A percentile compares a stretch with the other conserved stretches of the same genome.
phyloP scores from a whole-genome alignment of 2,329 filamentous ascomycete genomes.

The Ilyonectria robusta region DNA sequence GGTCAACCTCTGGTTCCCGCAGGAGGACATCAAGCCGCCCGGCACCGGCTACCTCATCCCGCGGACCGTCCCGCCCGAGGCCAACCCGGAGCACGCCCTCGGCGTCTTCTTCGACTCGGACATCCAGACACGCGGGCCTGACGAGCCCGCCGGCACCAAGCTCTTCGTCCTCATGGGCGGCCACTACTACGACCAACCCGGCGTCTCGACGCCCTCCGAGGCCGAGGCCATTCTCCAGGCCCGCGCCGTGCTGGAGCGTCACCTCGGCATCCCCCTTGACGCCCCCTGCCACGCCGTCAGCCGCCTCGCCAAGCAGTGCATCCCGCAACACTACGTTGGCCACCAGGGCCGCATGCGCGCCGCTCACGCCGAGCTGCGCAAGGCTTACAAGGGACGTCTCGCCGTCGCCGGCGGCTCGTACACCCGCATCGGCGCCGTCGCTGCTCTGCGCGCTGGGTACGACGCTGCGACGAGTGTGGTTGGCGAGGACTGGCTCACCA shows the following conservation, averaged over 20 bases:
- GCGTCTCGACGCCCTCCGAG: slow-evolving; percentile 66
- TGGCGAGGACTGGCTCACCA: slow-evolving; percentile 37
- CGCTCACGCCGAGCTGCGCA: slow-evolving; percentile 68
- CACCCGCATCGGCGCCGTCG: slow-evolving; percentile 65
- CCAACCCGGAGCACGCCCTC: slow-evolving; percentile 87
- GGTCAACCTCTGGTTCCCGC: slow-evolving; percentile 88
- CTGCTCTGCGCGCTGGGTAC: slow-evolving; percentile 63
- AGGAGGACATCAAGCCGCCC: slow-evolving; percentile 72
- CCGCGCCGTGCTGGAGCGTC: slow-evolving; percentile 76
- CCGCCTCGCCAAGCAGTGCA: slow-evolving; percentile 76
- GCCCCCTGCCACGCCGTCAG: slow-evolving; percentile 73
- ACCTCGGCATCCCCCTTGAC: slow-evolving; percentile 77
- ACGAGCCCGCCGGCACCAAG: slow-evolving; percentile 79
- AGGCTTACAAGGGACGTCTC: slow-evolving; percentile 73
- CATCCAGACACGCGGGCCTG: slow-evolving; percentile 62
- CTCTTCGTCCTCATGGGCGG: slow-evolving; percentile 96
- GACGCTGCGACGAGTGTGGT: slow-evolving; percentile 47
- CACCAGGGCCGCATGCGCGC: slow-evolving; percentile 75
- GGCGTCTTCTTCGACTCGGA: slow-evolving; percentile 95
- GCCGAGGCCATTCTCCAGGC: slow-evolving; percentile 80
- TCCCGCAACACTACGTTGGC: slow-evolving; percentile 91
- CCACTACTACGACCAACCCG: slow-evolving; percentile 80
- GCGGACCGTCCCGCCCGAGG: slow-evolving; percentile 74
- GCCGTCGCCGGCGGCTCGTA: slow-evolving; percentile 74
- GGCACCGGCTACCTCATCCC: slow-evolving; percentile 97